These are phyloP conservation scores for Echinosophora koreensis DNA, from an alignment of 306 rosid species.

Conservation along the genomic window DNA sequence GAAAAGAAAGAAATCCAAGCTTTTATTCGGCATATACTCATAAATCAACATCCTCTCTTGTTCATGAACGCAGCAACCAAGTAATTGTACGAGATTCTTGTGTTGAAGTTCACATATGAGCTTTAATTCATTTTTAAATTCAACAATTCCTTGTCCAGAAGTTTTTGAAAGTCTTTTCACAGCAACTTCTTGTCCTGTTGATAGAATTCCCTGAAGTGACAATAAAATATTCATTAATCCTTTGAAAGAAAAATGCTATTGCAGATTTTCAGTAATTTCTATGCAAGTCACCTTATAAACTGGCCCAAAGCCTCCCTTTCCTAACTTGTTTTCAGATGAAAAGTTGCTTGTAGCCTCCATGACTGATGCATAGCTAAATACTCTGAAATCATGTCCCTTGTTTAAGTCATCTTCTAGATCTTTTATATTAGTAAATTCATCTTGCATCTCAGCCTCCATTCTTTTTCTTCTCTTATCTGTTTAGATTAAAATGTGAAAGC, in stretches of 20 bases:
- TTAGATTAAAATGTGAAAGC: neutral
- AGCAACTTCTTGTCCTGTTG: constrained; percentile 29
- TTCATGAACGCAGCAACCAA: constrained; percentile 31
- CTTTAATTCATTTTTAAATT: constrained; percentile 41
- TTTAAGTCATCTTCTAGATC: neutral
- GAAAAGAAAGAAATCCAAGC: constrained; percentile 37
- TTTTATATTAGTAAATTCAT: neutral
- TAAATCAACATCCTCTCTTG: constrained; percentile 17
- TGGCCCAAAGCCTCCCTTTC: constrained; percentile 51
- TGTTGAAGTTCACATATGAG: constrained; percentile 40
- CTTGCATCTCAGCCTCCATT: neutral
- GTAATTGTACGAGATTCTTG: constrained; percentile 38
- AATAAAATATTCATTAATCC: neutral
- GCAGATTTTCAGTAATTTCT: too few species aligned
- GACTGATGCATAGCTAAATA: constrained; percentile 35
- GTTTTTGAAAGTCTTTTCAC: constrained; percentile 34
- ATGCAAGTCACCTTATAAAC: constrained; percentile 43
- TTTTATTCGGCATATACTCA: constrained; percentile 24
- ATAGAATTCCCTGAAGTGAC: neutral
- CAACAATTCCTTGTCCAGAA: constrained; percentile 36
- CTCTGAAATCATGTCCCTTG: constrained; percentile 24
- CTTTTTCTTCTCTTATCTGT: neutral
- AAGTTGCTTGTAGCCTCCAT: constrained; percentile 45
- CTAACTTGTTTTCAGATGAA: constrained; percentile 37
- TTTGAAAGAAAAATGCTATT: neutral